A percentile compares a stretch with the other conserved stretches of the same genome.
Conservation (phyloP, 257 asterid species). For the Salvia splendens region DNA sequence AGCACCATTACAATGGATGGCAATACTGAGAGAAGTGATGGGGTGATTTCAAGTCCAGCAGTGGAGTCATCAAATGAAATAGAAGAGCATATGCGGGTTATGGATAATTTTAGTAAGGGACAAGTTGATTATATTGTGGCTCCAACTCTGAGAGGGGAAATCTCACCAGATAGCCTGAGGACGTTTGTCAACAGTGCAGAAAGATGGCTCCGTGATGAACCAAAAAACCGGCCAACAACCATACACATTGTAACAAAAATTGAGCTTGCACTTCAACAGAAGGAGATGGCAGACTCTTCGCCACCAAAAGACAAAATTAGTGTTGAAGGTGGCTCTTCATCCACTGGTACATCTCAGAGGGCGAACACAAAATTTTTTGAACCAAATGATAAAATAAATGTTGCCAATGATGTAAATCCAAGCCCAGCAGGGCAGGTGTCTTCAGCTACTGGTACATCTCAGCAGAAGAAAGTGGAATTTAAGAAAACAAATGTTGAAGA, state of each 20-base stretch:
- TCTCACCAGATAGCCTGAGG: constrained; percentile 50
- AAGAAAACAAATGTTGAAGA: background rate
- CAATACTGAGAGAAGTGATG: background rate
- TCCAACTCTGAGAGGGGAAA: constrained; percentile 43
- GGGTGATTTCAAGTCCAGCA: constrained; percentile 35
- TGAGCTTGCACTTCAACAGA: constrained; percentile 53
- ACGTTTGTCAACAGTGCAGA: constrained; percentile 48
- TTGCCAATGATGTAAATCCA: background rate
- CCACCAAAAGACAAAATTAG: constrained; percentile 19
- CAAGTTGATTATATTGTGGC: constrained; percentile 50
- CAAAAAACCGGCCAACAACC: constrained; percentile 57
- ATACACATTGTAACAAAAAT: constrained; percentile 53
- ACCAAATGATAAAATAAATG: constrained; percentile 24
- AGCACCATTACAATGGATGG: constrained; percentile 9
- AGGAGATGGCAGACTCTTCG: constrained; percentile 38
- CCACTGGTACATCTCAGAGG: constrained; percentile 24
- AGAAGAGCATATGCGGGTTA: constrained; percentile 54
- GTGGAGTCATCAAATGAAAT: constrained; percentile 47
- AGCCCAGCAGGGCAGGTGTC: background rate
- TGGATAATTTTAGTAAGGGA: constrained; percentile 49
- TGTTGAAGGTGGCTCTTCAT: constrained; percentile 31
- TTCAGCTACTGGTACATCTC: constrained; percentile 26
- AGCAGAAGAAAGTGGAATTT: constrained; percentile 14
- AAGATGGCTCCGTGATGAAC: constrained; percentile 54
- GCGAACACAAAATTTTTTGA: constrained; percentile 11